Base-by-base conservation (phyloP, 441 rosid species). In the Lepidium campestre region DNA sequence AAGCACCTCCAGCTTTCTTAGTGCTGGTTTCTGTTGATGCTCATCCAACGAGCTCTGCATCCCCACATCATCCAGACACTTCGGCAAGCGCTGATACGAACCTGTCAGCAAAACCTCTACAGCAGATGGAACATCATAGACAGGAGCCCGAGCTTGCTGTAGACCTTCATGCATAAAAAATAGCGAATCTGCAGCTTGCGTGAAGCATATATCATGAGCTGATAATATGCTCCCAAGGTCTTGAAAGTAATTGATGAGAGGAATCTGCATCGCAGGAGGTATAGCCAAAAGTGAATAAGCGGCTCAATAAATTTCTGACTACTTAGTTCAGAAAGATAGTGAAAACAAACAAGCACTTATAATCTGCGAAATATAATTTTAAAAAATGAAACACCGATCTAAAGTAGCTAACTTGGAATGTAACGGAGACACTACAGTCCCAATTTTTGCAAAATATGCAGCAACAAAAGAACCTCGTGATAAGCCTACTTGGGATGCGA, bases 91-190 rank as follows among this genome's bases (percentile, higher is more conserved):
- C 79, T 86, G 84, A 79, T 90, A 92, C 59, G 93, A 88, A 67
- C 99, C 98, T 9, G 97, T 86, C 20, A 95, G 90, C 55, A 92
- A 82, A 32, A 95, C 71, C 80, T 95, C 98, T 67, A 84, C 77
- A 67, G 99, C 96, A 70, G 99, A 92, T 42, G 99, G 97, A 79
- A 92, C 96, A 40, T 95, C 98, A 76, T 95, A 95, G 29, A 91
- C 83, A 35, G 99, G 99, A 57, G 97, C 98, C 17, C 96, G 98
- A 63, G 99, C 98, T 83, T 95, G 98, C 66, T 90, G 99, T 54
- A 95, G 75, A 62, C 95, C 96, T 79, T 95, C 99, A 49, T 90
- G 98, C 99, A 95, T 87, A 78, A 92, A 95, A 81, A 90, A 95
- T 67, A 95, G 83, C 0, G 93, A 88, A 80, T 95, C 99, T 49